Percentiles rank a stretch among this genome's conserved stretches.
Conservation (phyloP, 1,139 yeast genomes). For the Trichomonascaceae sp. region DNA sequence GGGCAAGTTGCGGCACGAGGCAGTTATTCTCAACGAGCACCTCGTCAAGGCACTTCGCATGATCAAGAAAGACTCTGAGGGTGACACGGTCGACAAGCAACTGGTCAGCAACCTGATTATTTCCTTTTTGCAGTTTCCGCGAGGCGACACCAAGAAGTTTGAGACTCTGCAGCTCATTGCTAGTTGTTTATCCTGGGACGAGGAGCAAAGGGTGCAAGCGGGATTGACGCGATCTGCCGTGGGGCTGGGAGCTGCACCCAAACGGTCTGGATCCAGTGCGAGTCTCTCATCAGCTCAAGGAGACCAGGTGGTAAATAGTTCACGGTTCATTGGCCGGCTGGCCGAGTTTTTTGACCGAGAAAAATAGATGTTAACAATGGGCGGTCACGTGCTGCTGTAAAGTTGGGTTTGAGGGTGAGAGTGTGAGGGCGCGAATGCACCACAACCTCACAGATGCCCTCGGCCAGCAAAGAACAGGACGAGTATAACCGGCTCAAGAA, state of each 20-base stretch:
- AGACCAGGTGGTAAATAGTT: slow-evolving; percentile 28
- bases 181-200: slow-evolving; percentile 81
- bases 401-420: too few species aligned
- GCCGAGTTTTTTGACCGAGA: slow-evolving; percentile 83
- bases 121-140: slow-evolving; percentile 73
- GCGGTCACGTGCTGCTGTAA: too few species aligned
- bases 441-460: too few species aligned
- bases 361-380: not conserved
- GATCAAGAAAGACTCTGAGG: slow-evolving; percentile 59
- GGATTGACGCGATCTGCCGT: slow-evolving; percentile 44
- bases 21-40: slow-evolving; percentile 89
- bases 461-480: slow-evolving; percentile 15
- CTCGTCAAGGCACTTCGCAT: slow-evolving; percentile 77
- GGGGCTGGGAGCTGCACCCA: slow-evolving; percentile 13
- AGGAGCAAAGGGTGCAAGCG: slow-evolving; percentile 65
- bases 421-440: too few species aligned
- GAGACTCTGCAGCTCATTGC: slow-evolving; percentile 80
- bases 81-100: slow-evolving; percentile 75
- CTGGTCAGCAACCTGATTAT: slow-evolving; percentile 74
- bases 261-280: slow-evolving; percentile 10
- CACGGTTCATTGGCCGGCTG: slow-evolving; percentile 77
- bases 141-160: slow-evolving; percentile 89
- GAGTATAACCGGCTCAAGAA: slow-evolving; percentile 59
- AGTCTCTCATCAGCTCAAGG: slow-evolving; percentile 6
- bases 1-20: slow-evolving; percentile 90